phyloP scores from a whole-genome alignment of 257 asterid genomes.

The Apocynum venetum region DNA sequence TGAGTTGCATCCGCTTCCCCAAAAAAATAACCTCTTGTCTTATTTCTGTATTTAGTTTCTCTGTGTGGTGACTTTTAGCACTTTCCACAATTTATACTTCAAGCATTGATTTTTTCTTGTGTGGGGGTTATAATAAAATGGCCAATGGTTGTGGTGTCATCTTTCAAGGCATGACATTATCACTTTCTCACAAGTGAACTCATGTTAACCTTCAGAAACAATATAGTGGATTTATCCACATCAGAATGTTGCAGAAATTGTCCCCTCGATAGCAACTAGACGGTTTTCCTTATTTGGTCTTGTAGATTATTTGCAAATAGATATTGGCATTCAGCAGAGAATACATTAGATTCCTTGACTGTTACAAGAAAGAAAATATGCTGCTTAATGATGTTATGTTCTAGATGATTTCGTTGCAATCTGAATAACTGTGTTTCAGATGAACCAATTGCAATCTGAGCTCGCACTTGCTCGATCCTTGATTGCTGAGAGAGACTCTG shows the following conservation, averaged over 20 bases:
- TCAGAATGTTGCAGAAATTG: not conserved
- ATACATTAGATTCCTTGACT: not conserved
- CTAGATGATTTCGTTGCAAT: not conserved
- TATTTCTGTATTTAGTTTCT: not conserved
- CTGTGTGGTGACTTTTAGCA: not conserved
- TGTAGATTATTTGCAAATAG: not conserved
- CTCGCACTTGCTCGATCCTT: constrained; percentile 85
- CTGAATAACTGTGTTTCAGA: constrained; percentile 39
- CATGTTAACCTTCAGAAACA: not conserved
- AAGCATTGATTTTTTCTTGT: not conserved
- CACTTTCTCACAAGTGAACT: not conserved
- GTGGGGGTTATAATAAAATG: not conserved
- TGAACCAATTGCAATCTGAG: constrained; percentile 94
- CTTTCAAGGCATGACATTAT: not conserved
- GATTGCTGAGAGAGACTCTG: constrained; percentile 89
- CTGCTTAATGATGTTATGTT: not conserved
- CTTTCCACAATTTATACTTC: not conserved
- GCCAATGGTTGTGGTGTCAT: not conserved
- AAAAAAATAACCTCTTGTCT: not conserved
- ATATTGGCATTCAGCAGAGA: not conserved
- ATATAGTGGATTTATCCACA: not conserved
- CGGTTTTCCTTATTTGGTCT: not conserved
- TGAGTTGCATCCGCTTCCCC: not conserved
- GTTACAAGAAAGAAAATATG: too few relatives aligned
- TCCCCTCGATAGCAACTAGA: not conserved